phyloP scores from a whole-genome alignment of 345 rosid species.

The Hypericum androsaemum region DNA sequence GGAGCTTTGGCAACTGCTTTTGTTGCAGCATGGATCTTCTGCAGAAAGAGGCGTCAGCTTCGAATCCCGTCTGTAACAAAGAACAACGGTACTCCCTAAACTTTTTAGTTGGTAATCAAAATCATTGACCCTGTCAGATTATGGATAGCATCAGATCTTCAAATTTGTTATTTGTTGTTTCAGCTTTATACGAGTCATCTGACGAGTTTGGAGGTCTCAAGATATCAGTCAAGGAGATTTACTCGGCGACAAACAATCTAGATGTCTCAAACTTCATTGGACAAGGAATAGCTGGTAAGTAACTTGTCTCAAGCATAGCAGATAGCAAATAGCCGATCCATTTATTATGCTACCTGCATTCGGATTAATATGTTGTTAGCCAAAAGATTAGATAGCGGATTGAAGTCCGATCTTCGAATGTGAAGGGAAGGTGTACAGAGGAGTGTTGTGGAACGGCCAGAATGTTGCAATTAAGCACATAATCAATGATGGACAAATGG shows the following conservation, averaged over 20 bases:
- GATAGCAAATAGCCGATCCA: no score
- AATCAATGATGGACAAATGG: constrained; percentile 34
- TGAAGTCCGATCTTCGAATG: constrained; percentile 3
- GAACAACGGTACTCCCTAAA: constrained; percentile 15
- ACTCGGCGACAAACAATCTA: constrained; percentile 42
- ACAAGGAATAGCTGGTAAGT: constrained; percentile 54
- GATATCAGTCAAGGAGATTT: constrained; percentile 37
- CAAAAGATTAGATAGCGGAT: background rate
- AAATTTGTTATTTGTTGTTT: background rate
- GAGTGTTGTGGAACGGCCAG: constrained; percentile 33
- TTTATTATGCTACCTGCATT: no score
- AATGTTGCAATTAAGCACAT: constrained; percentile 50
- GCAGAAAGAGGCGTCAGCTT: constrained; percentile 8
- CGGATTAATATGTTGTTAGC: background rate
- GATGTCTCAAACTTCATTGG: constrained; percentile 44
- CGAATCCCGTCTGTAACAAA: constrained; percentile 2
- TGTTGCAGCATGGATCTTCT: constrained; percentile 22
- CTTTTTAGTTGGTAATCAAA: background rate
- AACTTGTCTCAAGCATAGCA: background rate
- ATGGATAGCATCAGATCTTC: background rate
- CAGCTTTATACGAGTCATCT: constrained; percentile 17
- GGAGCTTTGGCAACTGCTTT: constrained; percentile 18
- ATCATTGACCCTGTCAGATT: background rate
- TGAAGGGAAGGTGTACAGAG: constrained; percentile 54
- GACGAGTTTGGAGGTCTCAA: constrained; percentile 18